Evolutionary conservation across 2,329 filamentous ascomycete genomes (phyloP), one percentile per base, ranked within the genome.

Genomic region (Dendryphion nanum): DNA sequence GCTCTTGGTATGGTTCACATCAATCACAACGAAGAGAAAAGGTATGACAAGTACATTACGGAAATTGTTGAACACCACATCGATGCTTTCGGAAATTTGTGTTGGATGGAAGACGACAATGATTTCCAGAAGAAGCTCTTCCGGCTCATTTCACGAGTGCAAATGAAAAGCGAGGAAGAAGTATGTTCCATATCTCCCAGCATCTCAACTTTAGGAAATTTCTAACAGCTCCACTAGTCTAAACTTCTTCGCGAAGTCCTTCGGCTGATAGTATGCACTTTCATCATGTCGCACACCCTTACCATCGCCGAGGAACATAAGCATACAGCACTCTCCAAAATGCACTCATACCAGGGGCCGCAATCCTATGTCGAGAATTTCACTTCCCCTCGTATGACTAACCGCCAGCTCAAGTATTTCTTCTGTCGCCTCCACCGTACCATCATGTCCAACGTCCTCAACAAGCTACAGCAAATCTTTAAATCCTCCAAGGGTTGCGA

Each of bases 401-500:
- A 71, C 37, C 64, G 69, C 12, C 72, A 75, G 43, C 61, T 75
- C 13, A 75, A 75, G 44, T 73, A 71, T 60, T 72, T 73, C 58
- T 74, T 73, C 57, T 56, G 57, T 12, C 50, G 64, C 16, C 56
- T 74, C 13, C 71, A 72, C 37, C 59, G 61, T 19, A 49, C 59
- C 13, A 68, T 69, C 33, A 68, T 71, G 48, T 52, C 60, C 15
- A 58, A 61, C 6, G 62, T 74, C 7, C 61, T 75, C 35, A 72
- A 71, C 42, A 69, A 69, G 44, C 60, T 72, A 13, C 71, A 75
- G 44, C 64, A 71, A 18, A 69, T 71, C 16, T 66, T 74, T 35
- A 69, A 70, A 43, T 64, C 61, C 5, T 64, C 55, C 29, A 67
- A 66, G 26, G 71, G 70, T 36, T 66, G 66, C 38, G 58, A 63